These are phyloP conservation scores for Yamadazyma diospyri DNA, from an alignment of 1,139 yeast species.

Conservation along the genomic window DNA sequence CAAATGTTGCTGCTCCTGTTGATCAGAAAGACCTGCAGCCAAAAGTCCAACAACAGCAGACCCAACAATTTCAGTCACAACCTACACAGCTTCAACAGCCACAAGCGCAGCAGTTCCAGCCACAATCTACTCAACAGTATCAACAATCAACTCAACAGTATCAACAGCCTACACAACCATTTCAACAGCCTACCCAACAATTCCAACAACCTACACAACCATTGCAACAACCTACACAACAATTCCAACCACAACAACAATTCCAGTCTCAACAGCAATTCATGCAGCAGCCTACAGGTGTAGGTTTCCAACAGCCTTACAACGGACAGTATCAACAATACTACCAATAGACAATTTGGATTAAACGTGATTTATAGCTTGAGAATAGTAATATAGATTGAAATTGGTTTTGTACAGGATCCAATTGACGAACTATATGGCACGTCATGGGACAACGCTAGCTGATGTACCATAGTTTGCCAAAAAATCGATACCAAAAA, in stretches of 20 bases:
- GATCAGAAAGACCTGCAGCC: slow-evolving; percentile 17
- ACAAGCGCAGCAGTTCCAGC: slow-evolving; percentile 1
- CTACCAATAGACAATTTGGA: slow-evolving; percentile 7
- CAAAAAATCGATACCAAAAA: slow-evolving; percentile 18
- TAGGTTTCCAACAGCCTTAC: slow-evolving; percentile 12
- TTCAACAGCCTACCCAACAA: too few species aligned
- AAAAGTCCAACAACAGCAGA: slow-evolving; percentile 17
- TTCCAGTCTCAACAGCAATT: slow-evolving; percentile 13
- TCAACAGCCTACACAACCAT: too few species aligned
- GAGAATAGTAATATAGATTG: too few species aligned
- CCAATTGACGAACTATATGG: too few species aligned
- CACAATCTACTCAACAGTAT: slow-evolving; percentile 10
- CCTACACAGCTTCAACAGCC: not conserved
- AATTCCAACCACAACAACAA: slow-evolving; percentile 12
- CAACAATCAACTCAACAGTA: slow-evolving; percentile 16
- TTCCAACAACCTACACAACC: slow-evolving; percentile 14
- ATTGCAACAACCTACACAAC: slow-evolving; percentile 11
- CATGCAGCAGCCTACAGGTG: slow-evolving; percentile 11
- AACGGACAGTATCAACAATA: slow-evolving; percentile 7
- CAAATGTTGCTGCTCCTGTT: slow-evolving; percentile 25
- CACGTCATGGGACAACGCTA: too few species aligned
- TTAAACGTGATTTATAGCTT: too few species aligned
- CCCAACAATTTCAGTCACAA: slow-evolving; percentile 17
- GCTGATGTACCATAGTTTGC: too few species aligned
- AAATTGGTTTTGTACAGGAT: too few species aligned